Evolutionary conservation across 768 basidiomycete genomes (phyloP).

Genomic region (Phlebiopsis flavidoalba): DNA sequence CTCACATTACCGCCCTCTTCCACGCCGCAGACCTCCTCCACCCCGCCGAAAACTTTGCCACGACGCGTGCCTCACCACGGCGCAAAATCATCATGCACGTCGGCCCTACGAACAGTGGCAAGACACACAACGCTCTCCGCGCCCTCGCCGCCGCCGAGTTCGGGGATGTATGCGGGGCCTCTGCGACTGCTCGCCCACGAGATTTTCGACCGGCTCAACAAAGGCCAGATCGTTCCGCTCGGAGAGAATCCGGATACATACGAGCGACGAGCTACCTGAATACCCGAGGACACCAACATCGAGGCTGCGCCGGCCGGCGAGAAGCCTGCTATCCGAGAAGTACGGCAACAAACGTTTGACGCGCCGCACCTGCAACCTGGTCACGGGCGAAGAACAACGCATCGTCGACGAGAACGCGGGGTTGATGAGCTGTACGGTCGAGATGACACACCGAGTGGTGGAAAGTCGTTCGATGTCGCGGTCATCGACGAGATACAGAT

Average conservation of each 20-base stretch:
- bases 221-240: slow-evolving; percentile 78
- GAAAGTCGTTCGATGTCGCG: slow-evolving; percentile 58
- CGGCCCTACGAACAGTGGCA: slow-evolving; percentile 96
- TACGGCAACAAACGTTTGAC: slow-evolving; percentile 42
- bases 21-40: slow-evolving; percentile 36
- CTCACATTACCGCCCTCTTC: slow-evolving; percentile 32
- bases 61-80: slow-evolving; percentile 49
- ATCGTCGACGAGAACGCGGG: slow-evolving; percentile 53
- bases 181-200: slow-evolving; percentile 92
- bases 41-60: slow-evolving; percentile 42
- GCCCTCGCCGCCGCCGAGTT: slow-evolving; percentile 70
- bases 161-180: slow-evolving; percentile 89
- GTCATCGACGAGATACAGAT: slow-evolving; percentile 98
- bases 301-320: slow-evolving; percentile 22
- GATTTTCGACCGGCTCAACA: slow-evolving; percentile 87
- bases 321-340: slow-evolving; percentile 19
- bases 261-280: slow-evolving; percentile 31
- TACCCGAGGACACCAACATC: slow-evolving; percentile 30
- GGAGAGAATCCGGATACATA: slow-evolving; percentile 44
- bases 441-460: slow-evolving; percentile 67
- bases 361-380: slow-evolving; percentile 68
- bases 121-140: slow-evolving; percentile 89
- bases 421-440: slow-evolving; percentile 83
- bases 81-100: slow-evolving; percentile 92
- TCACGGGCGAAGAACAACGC: slow-evolving; percentile 89